These are phyloP conservation scores for Gracilaria gracilis DNA, from an alignment of 23 red algal species.

Conservation along the genomic window DNA sequence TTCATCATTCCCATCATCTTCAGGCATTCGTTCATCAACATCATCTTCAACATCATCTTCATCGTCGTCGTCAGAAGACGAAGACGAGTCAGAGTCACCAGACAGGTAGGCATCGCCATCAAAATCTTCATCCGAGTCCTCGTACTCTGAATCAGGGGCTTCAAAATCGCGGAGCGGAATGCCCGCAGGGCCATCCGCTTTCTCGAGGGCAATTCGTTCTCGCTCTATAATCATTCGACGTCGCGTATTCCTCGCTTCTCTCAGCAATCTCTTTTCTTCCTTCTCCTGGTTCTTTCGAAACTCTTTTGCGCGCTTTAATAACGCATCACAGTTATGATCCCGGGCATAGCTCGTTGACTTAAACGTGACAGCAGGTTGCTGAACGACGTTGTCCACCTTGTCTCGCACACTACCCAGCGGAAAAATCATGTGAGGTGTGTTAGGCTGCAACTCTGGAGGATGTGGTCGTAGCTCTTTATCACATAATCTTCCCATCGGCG, in stretches of 20 bases:
- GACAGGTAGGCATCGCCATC: slow-evolving; percentile 32
- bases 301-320: slow-evolving; percentile 70
- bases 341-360: slow-evolving; percentile 15
- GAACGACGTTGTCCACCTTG: background rate
- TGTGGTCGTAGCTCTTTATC: slow-evolving; percentile 71
- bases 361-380: slow-evolving; percentile 1
- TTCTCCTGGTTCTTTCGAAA: slow-evolving; percentile 72
- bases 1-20: slow-evolving; percentile 25
- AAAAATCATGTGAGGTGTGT: slow-evolving; percentile 1
- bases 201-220: slow-evolving; percentile 45
- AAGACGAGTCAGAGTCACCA: slow-evolving; percentile 40
- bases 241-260: slow-evolving; percentile 66
- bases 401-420: background rate
- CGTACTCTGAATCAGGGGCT: slow-evolving; percentile 66
- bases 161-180: slow-evolving; percentile 49
- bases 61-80: slow-evolving; percentile 43
- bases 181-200: slow-evolving; percentile 30
- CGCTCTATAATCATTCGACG: slow-evolving; percentile 62
- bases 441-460: slow-evolving; percentile 78
- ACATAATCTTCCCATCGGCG: slow-evolving; percentile 73
- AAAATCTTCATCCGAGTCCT: slow-evolving; percentile 68
- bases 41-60: slow-evolving; percentile 41
- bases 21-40: background rate
- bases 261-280: slow-evolving; percentile 72
- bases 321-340: slow-evolving; percentile 28